These are phyloP conservation scores for Penicillium hesseltinei DNA, from an alignment of 2,329 filamentous ascomycete species.

Conservation along the genomic window DNA sequence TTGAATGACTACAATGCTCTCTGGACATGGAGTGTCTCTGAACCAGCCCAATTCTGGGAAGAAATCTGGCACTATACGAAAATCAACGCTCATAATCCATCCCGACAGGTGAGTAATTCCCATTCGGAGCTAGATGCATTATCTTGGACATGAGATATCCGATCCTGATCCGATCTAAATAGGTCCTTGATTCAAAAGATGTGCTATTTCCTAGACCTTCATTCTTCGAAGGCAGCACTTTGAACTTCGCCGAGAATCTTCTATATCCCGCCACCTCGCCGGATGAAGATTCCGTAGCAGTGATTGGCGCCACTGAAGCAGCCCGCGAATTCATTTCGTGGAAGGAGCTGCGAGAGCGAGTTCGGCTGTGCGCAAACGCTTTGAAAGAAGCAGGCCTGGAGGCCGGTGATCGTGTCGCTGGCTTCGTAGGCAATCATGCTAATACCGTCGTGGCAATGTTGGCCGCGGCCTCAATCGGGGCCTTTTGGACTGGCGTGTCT, in stretches of 20 bases:
- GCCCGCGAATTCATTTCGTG: slow-evolving; percentile 67
- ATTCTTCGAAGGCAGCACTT: slow-evolving; percentile 74
- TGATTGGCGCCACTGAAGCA: slow-evolving; percentile 80
- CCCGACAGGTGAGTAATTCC: slow-evolving; percentile 35
- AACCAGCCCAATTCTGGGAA: slow-evolving; percentile 76
- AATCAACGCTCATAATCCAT: slow-evolving; percentile 66
- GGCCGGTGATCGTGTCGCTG: slow-evolving; percentile 61
- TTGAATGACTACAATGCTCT: slow-evolving; percentile 71
- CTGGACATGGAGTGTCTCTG: slow-evolving; percentile 78
- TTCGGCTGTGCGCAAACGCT: slow-evolving; percentile 69
- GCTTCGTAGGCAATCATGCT: slow-evolving; percentile 84
- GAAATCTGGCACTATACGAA: slow-evolving; percentile 82
- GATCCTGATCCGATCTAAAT: slow-evolving; percentile 2
- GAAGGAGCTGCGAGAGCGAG: slow-evolving; percentile 74
- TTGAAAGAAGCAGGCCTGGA: slow-evolving; percentile 66
- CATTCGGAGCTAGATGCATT: not conserved
- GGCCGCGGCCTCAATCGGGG: slow-evolving; percentile 75
- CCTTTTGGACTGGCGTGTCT: slow-evolving; percentile 89
- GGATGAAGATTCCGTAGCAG: slow-evolving; percentile 61
- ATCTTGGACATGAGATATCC: not conserved
- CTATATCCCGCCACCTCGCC: slow-evolving; percentile 67
- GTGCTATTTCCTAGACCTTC: slow-evolving; percentile 81
- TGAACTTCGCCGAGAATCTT: slow-evolving; percentile 96
- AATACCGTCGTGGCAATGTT: slow-evolving; percentile 88
- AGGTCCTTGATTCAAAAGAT: slow-evolving; percentile 67